Percentiles rank a stretch among this genome's conserved stretches.
phyloP scores from a whole-genome alignment of 768 basidiomycete genomes.

The Leucosporidium creatinivorum region DNA sequence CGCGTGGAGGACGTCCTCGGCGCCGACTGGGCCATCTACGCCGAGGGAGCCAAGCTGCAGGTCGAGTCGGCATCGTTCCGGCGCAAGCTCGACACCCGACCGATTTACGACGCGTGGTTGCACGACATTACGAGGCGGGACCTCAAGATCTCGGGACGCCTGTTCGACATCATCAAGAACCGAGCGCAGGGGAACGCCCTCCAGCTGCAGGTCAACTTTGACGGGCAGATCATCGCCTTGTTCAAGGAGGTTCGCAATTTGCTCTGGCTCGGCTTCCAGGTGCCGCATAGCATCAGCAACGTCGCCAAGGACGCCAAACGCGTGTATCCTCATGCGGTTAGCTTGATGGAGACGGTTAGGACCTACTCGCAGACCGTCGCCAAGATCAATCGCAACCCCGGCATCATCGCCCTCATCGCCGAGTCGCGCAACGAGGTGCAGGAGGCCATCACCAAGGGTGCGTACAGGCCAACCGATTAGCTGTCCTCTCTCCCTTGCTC shows the following conservation, averaged over 20 bases:
- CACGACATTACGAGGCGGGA: slow-evolving; percentile 88
- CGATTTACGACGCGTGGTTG: slow-evolving; percentile 93
- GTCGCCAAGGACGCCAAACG: slow-evolving; percentile 98
- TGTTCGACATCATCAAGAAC: slow-evolving; percentile 68
- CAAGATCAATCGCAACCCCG: slow-evolving; percentile 79
- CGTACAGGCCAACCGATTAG: slow-evolving; percentile 37
- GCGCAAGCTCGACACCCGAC: slow-evolving; percentile 88
- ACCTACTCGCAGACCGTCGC: slow-evolving; percentile 94
- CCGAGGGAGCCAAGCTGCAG: slow-evolving; percentile 97
- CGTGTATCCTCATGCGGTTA: slow-evolving; percentile 96
- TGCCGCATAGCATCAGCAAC: slow-evolving; percentile 87
- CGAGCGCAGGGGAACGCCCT: slow-evolving; percentile 57
- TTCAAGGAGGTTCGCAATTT: slow-evolving; percentile 98
- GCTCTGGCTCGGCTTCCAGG: slow-evolving; percentile 90
- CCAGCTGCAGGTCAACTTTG: slow-evolving; percentile 92
- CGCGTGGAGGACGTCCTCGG: slow-evolving; percentile 95
- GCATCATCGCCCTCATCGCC: slow-evolving; percentile 87
- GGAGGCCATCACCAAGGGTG: slow-evolving; percentile 83
- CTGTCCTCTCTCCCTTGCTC: not conserved
- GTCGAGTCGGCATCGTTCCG: slow-evolving; percentile 84
- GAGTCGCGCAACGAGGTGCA: slow-evolving; percentile 90
- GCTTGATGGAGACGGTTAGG: slow-evolving; percentile 93
- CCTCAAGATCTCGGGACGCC: slow-evolving; percentile 79
- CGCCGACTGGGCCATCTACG: slow-evolving; percentile 97
- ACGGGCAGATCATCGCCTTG: slow-evolving; percentile 93